phyloP scores from a whole-genome alignment of 805 yeast genomes.

The Ogataea populi-albae region DNA sequence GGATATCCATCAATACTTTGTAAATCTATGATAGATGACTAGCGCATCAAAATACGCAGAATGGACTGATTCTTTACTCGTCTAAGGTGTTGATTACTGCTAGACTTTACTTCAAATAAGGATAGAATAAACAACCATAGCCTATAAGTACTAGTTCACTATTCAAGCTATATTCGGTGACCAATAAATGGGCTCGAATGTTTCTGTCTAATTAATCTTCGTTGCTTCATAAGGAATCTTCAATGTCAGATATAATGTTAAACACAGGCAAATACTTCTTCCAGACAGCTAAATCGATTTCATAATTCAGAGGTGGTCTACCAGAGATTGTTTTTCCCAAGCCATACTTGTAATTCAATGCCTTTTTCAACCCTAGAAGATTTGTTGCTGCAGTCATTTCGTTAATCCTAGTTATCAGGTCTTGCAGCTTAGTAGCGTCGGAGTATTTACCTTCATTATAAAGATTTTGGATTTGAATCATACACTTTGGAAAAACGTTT shows the following conservation, averaged over 20 bases:
- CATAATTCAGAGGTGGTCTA: constrained; percentile 44
- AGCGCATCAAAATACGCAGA: no score
- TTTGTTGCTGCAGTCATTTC: constrained; percentile 38
- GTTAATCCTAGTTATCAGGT: constrained; percentile 42
- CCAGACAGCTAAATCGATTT: constrained; percentile 32
- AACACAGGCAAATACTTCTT: constrained; percentile 19
- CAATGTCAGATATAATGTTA: constrained; percentile 11
- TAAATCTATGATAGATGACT: no score
- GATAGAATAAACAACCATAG: no score
- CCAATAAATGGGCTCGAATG: no score
- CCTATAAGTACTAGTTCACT: no score
- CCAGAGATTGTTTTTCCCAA: constrained; percentile 34
- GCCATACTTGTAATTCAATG: constrained; percentile 25
- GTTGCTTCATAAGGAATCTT: constrained; percentile 13
- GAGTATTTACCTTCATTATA: constrained; percentile 37
- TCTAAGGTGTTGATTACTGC: no score
- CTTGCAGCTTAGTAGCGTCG: constrained; percentile 43
- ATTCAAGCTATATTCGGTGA: no score
- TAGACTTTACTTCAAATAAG: no score
- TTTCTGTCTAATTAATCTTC: no score
- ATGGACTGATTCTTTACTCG: no score
- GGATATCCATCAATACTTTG: no score
- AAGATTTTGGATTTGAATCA: constrained; percentile 39
- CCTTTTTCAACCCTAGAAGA: constrained; percentile 31
- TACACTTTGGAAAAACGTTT: constrained; percentile 50